Evolutionary conservation across 257 asterid species (phyloP), one percentile per base, ranked within the genome.

Genomic region (Petunia secreta): DNA sequence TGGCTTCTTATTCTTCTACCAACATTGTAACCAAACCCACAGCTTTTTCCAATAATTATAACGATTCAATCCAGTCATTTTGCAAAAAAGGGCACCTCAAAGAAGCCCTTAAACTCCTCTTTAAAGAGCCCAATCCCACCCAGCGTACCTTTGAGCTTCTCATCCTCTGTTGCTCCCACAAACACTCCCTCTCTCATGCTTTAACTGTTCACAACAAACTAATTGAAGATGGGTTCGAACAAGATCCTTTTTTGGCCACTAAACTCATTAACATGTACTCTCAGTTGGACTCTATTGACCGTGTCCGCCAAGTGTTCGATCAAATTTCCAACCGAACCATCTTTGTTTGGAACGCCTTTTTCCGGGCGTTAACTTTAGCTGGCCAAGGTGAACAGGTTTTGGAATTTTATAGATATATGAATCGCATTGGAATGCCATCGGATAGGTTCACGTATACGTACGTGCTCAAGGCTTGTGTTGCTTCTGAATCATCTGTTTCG

Each of bases 401-500:
- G 84, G 77, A 69, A 39, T 75, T 91, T 46, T 95, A 92, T 80
- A 86, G 85, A 63, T 75, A 82, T 50, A 95, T 95, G 98, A 93
- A 91, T 76, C 53, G 25, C 82, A 85, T 80, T 50, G 94, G 94
- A 53, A 83, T 88, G 6, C 86, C 84, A 11, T 91, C 98, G 2
- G 98, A 95, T 88, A 87, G 98, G 89, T 95, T 95, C 82, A 93
- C 97, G 10, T 95, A 93, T 71, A 95, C 99, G 0, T 93, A 92
- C 78, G 90, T 89, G 59, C 91, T 95, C 25, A 95, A 95, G 86
- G 98, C 98, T 5, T 95, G 99, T 77, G 98, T 90, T 7, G 92
- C 86, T 63, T 83, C 91, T 0, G 94, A 89, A 80, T 81, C 89
- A 10, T 71, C 44, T n/a, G 68, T 77, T 34, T 85, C 85, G 62